Evolutionary conservation across 805 yeast species (phyloP), one percentile per base, ranked within the genome.

Genomic region (Sugiyamaella mastotermitis): DNA sequence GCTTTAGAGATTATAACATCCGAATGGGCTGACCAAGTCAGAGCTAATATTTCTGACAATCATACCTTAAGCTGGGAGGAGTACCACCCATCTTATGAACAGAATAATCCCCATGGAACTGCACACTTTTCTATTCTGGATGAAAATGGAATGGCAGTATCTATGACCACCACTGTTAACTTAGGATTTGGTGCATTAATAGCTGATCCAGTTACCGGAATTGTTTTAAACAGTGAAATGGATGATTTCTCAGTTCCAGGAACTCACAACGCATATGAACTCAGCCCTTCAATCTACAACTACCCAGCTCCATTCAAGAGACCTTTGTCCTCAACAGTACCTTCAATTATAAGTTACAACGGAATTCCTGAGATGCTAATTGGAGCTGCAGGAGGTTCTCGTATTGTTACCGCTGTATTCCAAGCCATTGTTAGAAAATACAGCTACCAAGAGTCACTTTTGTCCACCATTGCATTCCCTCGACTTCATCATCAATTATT

Each of bases 301-400:
- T 83, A 74, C 53, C 74, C 87, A 19, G 69, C 66, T 32, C 94
- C 96, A 0, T 70, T 61, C 42, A 83, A 80, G 50, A 68, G 97
- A 44, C 97, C 98, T 1, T 65, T 90, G 30, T 82, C 94, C 4
- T 84, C 95, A 2, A 74, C 82, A 23, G 72, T 84, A 0, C 97
- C 97, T 3, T 72, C 85, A 0, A 76, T 90, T 21, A 62, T 84
- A 1, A 64, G 74, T 14, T 54, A 65, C 36, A 51, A 58, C 5
- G 53, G 48, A 11, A 40, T 48, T 18, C 76, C 82, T 0, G 87
- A 80, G 48, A 55, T 83, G 18, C 74, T 82, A 4, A 71, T 90
- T 42, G 97, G 97, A 0, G 92, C 95, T 0, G 94, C 97, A 1
- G 98, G 98, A 7, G 97, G 97, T 0, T 80, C 92, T 5, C 66